Base-by-base conservation (phyloP, 257 asterid genomes). In the Eustoma russellianum region DNA sequence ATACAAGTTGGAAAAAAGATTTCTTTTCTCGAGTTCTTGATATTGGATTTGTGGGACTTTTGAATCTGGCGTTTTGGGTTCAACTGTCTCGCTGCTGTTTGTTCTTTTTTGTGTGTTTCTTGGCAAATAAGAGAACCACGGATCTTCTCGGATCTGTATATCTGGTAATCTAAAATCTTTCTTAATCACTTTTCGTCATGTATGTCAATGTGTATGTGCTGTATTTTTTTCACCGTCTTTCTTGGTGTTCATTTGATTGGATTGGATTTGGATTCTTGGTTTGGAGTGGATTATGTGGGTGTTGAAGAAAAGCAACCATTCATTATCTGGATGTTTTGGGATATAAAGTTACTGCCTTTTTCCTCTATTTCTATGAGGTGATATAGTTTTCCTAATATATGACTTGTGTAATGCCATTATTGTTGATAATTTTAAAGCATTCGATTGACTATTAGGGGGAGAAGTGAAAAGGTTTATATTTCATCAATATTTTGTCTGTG, bases 141-240 rank as follows among this genome's bases (percentile, higher is more conserved):
- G 60, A 28, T 77, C 77, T 56, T 57, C 54, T 66, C 64, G 79
- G 95, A 85, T 82, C 94, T 83, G 85, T 72, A 64, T 57, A 62
- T 73, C 79, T 34, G 87, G 94, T 88, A 70, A 74, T 86, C 41
- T 35, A 9, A 35, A 35, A 35, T 35, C 41, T 5, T 35, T 9
- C 9, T 35, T 35, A 9, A 35, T 35, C 1, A 9, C 41, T 35
- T 6, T 35, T 35, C 41, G 5, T 35, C 9, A 9, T 35, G 41
- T 5, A 5, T 9, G 9, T 35, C 41, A 35, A 35, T 35, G 41
- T 35, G 61, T 46, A 41, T n/a, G 38, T n/a, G 48, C 1, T 12
- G 8, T 50, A 7, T 16, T 7, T 30, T 6, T 17, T 5, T 6
- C 41, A 35, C 8, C 41, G 12, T 33, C 34, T 11, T 30, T 15